Evolutionary conservation across 73 alveolate genomes (phyloP).

Genomic region (Blepharisma japonicum): DNA sequence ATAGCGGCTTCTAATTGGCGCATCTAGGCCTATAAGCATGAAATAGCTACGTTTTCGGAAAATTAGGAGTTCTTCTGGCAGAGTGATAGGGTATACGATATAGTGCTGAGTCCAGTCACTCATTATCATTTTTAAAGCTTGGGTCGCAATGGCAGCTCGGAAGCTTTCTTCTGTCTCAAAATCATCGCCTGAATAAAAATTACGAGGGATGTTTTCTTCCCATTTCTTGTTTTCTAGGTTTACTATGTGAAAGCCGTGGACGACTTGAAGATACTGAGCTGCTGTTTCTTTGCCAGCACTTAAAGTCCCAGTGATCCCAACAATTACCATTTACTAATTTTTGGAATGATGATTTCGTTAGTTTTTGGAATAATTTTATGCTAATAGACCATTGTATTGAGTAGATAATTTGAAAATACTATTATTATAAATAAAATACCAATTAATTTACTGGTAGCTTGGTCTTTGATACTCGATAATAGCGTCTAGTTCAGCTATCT

Average conservation of each 20-base stretch:
- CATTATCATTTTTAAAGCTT: not conserved
- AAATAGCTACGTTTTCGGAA: constrained; percentile 28
- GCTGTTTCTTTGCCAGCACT: constrained; percentile 23
- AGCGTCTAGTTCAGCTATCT: not conserved
- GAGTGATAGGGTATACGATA: constrained; percentile 1
- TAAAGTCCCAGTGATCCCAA: constrained; percentile 23
- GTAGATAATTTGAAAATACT: too few species aligned
- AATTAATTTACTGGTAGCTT: too few species aligned
- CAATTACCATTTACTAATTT: constrained; percentile 1
- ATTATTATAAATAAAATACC: too few species aligned
- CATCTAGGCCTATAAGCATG: not conserved
- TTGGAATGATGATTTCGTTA: too few species aligned
- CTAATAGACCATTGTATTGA: too few species aligned
- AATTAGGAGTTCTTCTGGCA: constrained; percentile 11
- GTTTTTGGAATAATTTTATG: too few species aligned
- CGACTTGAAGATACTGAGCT: not conserved
- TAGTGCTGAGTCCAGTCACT: not conserved
- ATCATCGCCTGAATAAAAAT: not conserved
- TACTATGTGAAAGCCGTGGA: not conserved
- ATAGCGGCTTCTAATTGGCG: constrained; percentile 1
- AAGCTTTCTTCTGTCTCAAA: not conserved
- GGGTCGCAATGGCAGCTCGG: not conserved
- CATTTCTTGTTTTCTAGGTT: constrained; percentile 14
- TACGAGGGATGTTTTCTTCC: constrained; percentile 26
- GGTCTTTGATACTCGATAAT: not conserved